Evolutionary conservation across 306 rosid species (phyloP), one percentile per base, ranked within the genome.

Genomic region (Rosa chinensis): DNA sequence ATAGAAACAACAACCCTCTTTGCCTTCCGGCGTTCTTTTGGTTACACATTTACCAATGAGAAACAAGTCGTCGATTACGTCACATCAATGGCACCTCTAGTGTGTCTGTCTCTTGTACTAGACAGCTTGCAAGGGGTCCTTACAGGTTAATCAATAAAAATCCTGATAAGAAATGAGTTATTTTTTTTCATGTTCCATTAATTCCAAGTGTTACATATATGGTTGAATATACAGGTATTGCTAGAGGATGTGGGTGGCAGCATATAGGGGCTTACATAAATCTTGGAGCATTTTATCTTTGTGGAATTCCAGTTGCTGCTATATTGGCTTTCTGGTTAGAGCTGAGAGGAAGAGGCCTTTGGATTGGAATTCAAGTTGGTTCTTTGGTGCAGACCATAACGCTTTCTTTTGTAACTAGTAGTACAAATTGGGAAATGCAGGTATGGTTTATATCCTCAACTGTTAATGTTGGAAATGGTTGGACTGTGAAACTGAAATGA

Each of bases 191-290:
- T n/a, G 63, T n/a, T 56, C 12, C 5, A 2, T 53, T 18, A 5
- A n/a, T 56, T n/a, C 58, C 11, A n/a, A 56, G 28, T 56, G 25
- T 55, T 3, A 9, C 63, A 56, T n/a, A n/a, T 56, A 62, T 66
- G 66, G 66, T 25, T 70, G 5, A 4, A 25, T 10, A 23, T 10
- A 21, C 73, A 92, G 97, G 94, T 47, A 52, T 89, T 87, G 88
- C 90, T 73, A 89, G 92, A 85, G 93, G 97, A 37, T 89, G 90
- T 87, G 97, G 97, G 42, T 87, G 97, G 97, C 93, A 92, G 80
- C 90, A 86, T 28, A 11, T 86, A 44, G 97, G 94, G 66, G 97
- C 92, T 40, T 92, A 83, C 78, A 80, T 90, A 10, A 92, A 92
- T 70, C 73, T 92, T 2, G 94, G 94, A 21, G 91, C 97, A 14